Percentiles rank a stretch among this genome's conserved stretches.
phyloP scores from a whole-genome alignment of 2,329 filamentous ascomycete species.

The Xylariales sp. region DNA sequence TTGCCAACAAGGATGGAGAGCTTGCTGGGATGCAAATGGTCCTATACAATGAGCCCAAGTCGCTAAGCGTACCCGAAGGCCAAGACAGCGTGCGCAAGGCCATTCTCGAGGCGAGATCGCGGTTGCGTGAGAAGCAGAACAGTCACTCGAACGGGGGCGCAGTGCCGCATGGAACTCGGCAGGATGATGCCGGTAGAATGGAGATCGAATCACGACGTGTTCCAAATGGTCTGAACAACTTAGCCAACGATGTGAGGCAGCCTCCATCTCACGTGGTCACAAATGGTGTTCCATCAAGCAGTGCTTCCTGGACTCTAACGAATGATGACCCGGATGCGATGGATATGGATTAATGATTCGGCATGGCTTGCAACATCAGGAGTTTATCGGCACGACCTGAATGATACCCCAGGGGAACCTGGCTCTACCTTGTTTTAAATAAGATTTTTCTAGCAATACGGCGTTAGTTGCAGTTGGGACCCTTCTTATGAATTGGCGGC shows the following conservation, averaged over 20 bases:
- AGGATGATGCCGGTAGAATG: neutral
- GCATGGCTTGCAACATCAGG: too few species aligned
- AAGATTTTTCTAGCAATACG: too few species aligned
- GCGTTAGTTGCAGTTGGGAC: too few species aligned
- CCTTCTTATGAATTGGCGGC: too few species aligned
- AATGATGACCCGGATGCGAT: conserved; percentile 58
- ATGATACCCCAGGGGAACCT: too few species aligned
- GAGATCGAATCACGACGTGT: neutral
- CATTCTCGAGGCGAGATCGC: conserved; percentile 72
- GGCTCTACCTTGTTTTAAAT: too few species aligned
- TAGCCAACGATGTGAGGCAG: conserved; percentile 7
- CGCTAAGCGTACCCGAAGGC: conserved; percentile 69
- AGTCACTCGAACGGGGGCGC: conserved; percentile 26
- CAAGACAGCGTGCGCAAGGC: conserved; percentile 76
- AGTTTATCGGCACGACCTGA: too few species aligned
- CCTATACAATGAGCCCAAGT: conserved; percentile 76
- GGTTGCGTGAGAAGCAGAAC: conserved; percentile 57
- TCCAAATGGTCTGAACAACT: conserved; percentile 8
- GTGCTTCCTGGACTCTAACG: neutral
- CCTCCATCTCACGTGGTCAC: neutral
- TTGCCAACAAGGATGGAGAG: conserved; percentile 52
- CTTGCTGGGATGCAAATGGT: conserved; percentile 69
- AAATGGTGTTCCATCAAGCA: conserved; percentile 2
- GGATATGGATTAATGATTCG: conserved; percentile 45
- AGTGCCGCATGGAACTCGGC: neutral